Base-by-base conservation (phyloP, 1,284 basidiomycete species). In the Athelia sp. region DNA sequence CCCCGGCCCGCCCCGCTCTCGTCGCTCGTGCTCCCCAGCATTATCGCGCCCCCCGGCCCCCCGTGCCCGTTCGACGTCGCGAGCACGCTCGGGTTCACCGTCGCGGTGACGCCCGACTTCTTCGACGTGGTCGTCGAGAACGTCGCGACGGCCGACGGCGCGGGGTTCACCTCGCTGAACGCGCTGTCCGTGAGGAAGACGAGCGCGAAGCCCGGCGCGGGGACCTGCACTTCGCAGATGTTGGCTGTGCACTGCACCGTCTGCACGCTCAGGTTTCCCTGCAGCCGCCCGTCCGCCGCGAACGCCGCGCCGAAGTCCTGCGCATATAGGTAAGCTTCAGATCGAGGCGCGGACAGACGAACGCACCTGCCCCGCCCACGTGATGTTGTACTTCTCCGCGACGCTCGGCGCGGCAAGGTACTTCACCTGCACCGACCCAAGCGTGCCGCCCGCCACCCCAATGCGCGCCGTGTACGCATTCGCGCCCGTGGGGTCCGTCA, bases 131-230 rank as follows among this genome's bases (percentile, higher is more conserved):
- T 68, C 15, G 76, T 79, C 13, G 67, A 59, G 57, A 71, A 79
- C 17, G 74, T 76, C 35, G 57, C 52, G 1, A 67, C 68, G 34
- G 57, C 52, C 1, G 67, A 68, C 3, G 62, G 43, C 34, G 53
- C 48, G 2, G 64, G 56, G 2, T 66, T 59, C 1, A 70, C 68
- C 19, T 70, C 67, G 13, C 50, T 49, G 52, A 73, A 54, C 2
- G 74, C 68, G 19, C 8, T 23, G 23, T 64, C 59, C 31, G 69
- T 72, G 47, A 84, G 63, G 69, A 78, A 82, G 43, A 82, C 78
- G 49, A 84, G 60, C 15, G 78, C 80, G 49, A 76, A 69, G n/a
- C 71, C 72, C 1, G 81, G 81, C 9, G 78, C 80, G 13, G 72
- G 71, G 15, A 82, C 75, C 3, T 67, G 67, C 44, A 83, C 62